Percentiles rank a stretch among this genome's conserved stretches.
phyloP scores from a whole-genome alignment of 164 flowering plant species.

The Cinnamomum chago region DNA sequence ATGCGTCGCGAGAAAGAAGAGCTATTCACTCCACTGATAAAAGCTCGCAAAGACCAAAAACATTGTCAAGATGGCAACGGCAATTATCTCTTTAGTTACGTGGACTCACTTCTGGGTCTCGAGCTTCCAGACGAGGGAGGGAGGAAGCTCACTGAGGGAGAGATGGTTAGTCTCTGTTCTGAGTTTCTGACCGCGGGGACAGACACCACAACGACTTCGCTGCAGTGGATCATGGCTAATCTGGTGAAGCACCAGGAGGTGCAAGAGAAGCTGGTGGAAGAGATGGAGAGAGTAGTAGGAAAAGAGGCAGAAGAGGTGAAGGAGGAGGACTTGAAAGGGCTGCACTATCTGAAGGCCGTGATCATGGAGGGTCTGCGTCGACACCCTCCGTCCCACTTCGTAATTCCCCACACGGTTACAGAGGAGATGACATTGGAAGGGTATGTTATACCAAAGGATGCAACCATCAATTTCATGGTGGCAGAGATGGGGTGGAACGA shows the following conservation, averaged over 20 bases:
- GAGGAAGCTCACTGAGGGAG: slow-evolving; percentile 24
- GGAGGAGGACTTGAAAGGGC: neutral
- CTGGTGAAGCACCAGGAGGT: slow-evolving; percentile 16
- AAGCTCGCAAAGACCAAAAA: slow-evolving; percentile 5
- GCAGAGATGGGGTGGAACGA: slow-evolving; percentile 12
- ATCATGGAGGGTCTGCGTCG: neutral
- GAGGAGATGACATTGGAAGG: slow-evolving; percentile 7
- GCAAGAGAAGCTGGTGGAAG: neutral
- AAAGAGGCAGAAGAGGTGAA: neutral
- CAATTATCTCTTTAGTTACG: slow-evolving; percentile 4
- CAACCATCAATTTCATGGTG: slow-evolving; percentile 12
- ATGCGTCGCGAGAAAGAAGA: slow-evolving; percentile 14
- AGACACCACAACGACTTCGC: slow-evolving; percentile 23
- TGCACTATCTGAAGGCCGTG: slow-evolving; percentile 11
- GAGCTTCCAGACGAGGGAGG: slow-evolving; percentile 18
- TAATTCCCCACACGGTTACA: slow-evolving; percentile 22
- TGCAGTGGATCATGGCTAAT: slow-evolving; percentile 35
- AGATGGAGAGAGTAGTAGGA: neutral
- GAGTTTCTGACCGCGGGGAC: slow-evolving; percentile 32
- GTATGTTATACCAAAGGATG: neutral
- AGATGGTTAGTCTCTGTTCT: slow-evolving; percentile 24
- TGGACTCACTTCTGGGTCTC: slow-evolving; percentile 17
- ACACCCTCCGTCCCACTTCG: slow-evolving; percentile 2
- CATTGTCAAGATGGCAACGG: neutral
- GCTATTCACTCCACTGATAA: slow-evolving; percentile 16